phyloP scores from a whole-genome alignment of 2,329 filamentous ascomycete genomes.

The Teratosphaeria destructans region DNA sequence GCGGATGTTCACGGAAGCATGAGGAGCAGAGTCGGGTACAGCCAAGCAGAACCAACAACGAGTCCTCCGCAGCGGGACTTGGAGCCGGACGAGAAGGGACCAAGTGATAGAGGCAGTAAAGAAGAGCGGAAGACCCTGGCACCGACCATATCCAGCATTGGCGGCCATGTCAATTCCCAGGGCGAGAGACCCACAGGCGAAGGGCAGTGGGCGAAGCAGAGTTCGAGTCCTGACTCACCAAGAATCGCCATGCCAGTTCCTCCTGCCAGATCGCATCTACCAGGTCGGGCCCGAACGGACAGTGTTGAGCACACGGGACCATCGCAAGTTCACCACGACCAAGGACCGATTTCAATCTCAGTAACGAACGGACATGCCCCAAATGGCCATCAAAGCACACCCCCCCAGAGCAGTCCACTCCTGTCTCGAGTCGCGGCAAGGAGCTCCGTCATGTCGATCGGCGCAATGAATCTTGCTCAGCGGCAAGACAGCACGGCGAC shows the following conservation, averaged over 20 bases:
- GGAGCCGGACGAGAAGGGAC: neutral
- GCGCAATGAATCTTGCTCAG: neutral
- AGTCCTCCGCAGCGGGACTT: neutral
- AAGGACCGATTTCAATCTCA: neutral
- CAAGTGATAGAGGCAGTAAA: neutral
- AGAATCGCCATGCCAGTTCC: neutral
- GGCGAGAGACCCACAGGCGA: neutral
- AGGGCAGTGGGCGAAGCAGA: neutral
- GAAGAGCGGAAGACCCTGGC: neutral
- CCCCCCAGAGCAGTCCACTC: neutral
- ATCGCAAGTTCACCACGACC: neutral
- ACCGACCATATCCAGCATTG: neutral
- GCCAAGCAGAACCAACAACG: neutral
- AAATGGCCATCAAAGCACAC: neutral
- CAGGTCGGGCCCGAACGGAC: neutral
- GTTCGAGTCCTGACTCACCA: neutral
- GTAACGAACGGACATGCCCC: neutral
- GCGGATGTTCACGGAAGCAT: neutral
- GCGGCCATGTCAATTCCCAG: neutral
- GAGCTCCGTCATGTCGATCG: neutral
- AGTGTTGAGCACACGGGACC: neutral
- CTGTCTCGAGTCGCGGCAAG: neutral
- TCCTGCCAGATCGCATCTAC: neutral
- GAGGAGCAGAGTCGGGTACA: neutral
- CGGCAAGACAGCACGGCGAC: too few relatives aligned